Evolutionary conservation across 768 basidiomycete genomes (phyloP).

Genomic region (Tylopilus sp.): DNA sequence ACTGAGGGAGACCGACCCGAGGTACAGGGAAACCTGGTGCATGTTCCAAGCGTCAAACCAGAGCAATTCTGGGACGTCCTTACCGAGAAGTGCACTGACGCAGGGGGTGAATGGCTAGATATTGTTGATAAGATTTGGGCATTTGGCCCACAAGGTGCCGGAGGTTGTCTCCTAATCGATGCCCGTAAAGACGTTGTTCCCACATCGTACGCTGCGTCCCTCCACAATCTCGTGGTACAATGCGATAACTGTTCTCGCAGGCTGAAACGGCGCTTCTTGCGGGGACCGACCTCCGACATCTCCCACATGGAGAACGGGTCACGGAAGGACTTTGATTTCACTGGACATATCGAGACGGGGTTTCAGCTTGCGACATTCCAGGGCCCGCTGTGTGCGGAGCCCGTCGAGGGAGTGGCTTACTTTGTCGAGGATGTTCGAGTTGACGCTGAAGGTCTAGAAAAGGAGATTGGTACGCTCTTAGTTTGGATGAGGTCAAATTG

Average conservation of each 20-base stretch:
- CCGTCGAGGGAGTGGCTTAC: conserved; percentile 89
- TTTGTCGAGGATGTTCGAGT: conserved; percentile 77
- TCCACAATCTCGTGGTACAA: conserved; percentile 5
- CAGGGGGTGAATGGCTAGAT: conserved; percentile 76
- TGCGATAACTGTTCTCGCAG: conserved; percentile 33
- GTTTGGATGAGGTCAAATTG: not conserved
- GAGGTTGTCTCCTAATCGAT: conserved; percentile 86
- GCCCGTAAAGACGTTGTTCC: conserved; percentile 43
- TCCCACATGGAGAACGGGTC: conserved; percentile 33
- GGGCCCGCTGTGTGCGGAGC: conserved; percentile 93
- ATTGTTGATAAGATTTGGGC: conserved; percentile 77
- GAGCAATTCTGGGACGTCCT: conserved; percentile 82
- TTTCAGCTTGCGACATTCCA: conserved; percentile 95
- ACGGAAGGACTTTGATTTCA: conserved; percentile 54
- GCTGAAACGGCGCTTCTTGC: conserved; percentile 48
- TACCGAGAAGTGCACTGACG: conserved; percentile 56
- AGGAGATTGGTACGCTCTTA: conserved; percentile 58
- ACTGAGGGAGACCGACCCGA: conserved; percentile 38
- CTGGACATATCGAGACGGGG: conserved; percentile 83
- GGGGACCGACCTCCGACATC: conserved; percentile 31
- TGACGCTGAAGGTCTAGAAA: conserved; percentile 54
- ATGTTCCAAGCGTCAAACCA: conserved; percentile 59
- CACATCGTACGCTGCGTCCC: conserved; percentile 57
- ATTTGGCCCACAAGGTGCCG: conserved; percentile 86
- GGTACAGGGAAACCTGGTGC: conserved; percentile 56